phyloP scores from a whole-genome alignment of 2,329 filamentous ascomycete genomes.

The Massarina eburnea region DNA sequence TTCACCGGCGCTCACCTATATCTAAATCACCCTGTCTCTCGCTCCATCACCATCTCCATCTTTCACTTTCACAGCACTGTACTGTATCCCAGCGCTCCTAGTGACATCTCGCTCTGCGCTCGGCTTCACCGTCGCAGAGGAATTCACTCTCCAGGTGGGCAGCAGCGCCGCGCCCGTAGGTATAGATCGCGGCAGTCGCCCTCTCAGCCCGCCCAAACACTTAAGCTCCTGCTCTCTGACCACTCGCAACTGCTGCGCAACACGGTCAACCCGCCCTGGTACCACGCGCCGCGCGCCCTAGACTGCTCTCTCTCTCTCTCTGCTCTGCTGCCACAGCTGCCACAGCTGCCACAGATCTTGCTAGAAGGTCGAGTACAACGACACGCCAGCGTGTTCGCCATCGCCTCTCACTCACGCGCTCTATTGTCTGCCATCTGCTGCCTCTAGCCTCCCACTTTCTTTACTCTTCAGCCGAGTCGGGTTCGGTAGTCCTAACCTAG shows the following conservation, averaged over 20 bases:
- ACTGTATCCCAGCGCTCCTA: background rate
- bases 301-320: slow-evolving; percentile 22
- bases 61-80: slow-evolving; percentile 15
- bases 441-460: slow-evolving; percentile 14
- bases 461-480: slow-evolving; percentile 21
- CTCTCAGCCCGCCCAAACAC: slow-evolving; percentile 20
- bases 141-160: background rate
- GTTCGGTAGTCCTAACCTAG: slow-evolving; percentile 31
- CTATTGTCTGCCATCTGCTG: slow-evolving; percentile 11
- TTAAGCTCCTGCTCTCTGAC: slow-evolving; percentile 19
- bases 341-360: background rate
- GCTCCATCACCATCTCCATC: slow-evolving; percentile 18
- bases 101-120: background rate
- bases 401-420: slow-evolving; percentile 18
- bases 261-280: slow-evolving; percentile 21
- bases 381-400: slow-evolving; percentile 21
- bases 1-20: slow-evolving; percentile 9
- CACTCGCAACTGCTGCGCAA: slow-evolving; percentile 19
- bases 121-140: background rate
- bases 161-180: slow-evolving; percentile 26
- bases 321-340: too few species aligned
- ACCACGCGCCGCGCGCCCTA: slow-evolving; percentile 30
- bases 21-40: slow-evolving; percentile 16
- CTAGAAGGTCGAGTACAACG: slow-evolving; percentile 27
- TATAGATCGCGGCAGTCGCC: slow-evolving; percentile 18